Evolutionary conservation across 2,329 filamentous ascomycete species (phyloP), one percentile per base, ranked within the genome.

Genomic region (Cladosporium sp.): DNA sequence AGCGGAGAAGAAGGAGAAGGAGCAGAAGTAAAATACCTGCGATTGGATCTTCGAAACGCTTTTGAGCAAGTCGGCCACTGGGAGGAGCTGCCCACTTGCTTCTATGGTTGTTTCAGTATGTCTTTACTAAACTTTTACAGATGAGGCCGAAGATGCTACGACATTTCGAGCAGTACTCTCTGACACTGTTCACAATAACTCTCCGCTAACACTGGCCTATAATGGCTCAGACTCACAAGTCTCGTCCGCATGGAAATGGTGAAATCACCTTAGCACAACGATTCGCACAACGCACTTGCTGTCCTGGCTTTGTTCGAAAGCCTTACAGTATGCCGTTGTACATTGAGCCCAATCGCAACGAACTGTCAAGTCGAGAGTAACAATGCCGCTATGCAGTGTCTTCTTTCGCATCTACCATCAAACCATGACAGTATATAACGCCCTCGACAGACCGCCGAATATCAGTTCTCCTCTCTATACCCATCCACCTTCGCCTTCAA

Each of bases 1-100:
- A 2, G 78, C 77, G 3, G 75, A 79, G 69, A 77, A 77, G 67
- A 76, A 77, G 64, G 38, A 68, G 52, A 57, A 66, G 1, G 24
- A 59, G 58, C 2, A 44, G 41, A 44, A 44, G 38, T 41, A 15
- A 41, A 6, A 30, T 6, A 1, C 28, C 28, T 30, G 6, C 28
- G 28, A 6, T 30, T 30, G 28, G 38, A 64, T 15, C 0, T 15
- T 4, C 36, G 12, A 38, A 14, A 5, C 4, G 3, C 5, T 38
- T 15, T 15, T 3, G 14, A 15, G 28, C 12, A 15, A 38, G 12
- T 38, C 36, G 36, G 12, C 3, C 14, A 15, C 36, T 15, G 4
- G 15, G 38, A 41, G 14, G 38, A 41, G 38, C 15, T 41, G 38
- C 4, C 12, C 36, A 38, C 36, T 7, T n/a, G 36, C 38, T 41